Evolutionary conservation across 768 basidiomycete genomes (phyloP), one percentile per base, ranked within the genome.

Genomic region (Suillus hirtellus): DNA sequence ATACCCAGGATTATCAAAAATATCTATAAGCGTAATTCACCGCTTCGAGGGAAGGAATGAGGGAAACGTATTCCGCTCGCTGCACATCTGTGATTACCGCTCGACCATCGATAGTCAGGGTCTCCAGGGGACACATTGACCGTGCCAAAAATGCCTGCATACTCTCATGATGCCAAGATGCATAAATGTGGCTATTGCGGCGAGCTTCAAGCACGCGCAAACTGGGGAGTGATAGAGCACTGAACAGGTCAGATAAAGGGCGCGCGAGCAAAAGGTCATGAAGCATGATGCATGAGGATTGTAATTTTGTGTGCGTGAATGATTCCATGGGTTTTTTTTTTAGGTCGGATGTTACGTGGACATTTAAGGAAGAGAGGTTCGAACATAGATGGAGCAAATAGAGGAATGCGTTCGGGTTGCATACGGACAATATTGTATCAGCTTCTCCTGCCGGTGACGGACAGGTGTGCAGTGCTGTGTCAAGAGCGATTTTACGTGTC

Each of bases 91-190:
- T 27, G 0, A 27, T 27, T n/a, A n/a, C n/a, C n/a, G n/a, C n/a
- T n/a, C 27, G 27, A 27, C 2, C 27, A 27, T 27, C 27, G 10
- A 70, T 53, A 38, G 66, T 65, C 31, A 71, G 65, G 27, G 37
- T 66, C 65, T 69, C 65, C 9, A 71, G 62, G 17, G 67, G 70
- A 43, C 72, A 73, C 21, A 3, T 14, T n/a, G 70, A 71, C 1
- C 70, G 70, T 43, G n/a, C 37, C 19, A 72, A 27, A 11, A 71
- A 73, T 15, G 59, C 21, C 54, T 49, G 73, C 54, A 71, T 53
- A 15, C 53, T 53, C 4, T 64, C 35, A 19, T 69, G 65, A 24
- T 46, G 62, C 70, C 71, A 73, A 6, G 31, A 47, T 55, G 2
- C 14, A 37, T 8, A 1, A 27, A 27, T 27, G 27, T 27, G 27